phyloP scores from a whole-genome alignment of 345 rosid genomes.

The Populus alba region DNA sequence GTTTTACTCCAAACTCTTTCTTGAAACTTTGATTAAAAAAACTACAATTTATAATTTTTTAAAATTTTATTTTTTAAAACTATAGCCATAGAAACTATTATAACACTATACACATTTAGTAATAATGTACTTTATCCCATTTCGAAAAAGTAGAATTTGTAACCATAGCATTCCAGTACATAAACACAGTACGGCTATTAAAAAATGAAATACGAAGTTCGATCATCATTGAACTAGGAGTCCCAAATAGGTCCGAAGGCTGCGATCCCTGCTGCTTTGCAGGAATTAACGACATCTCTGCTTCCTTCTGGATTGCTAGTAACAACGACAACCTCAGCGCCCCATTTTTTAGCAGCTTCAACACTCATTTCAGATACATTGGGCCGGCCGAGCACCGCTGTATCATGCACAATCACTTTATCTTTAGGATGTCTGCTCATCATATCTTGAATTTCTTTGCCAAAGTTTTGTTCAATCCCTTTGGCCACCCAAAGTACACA shows the following conservation, averaged over 20 bases:
- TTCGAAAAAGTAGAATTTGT: too few relatives aligned
- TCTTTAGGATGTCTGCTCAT: slow-evolving; percentile 49
- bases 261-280: slow-evolving; percentile 56
- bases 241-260: slow-evolving; percentile 97
- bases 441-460: slow-evolving; percentile 55
- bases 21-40: too few relatives aligned
- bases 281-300: slow-evolving; percentile 66
- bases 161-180: neutral
- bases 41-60: too few relatives aligned
- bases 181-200: neutral
- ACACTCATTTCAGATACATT: slow-evolving; percentile 67
- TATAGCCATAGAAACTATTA: too few relatives aligned
- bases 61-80: too few relatives aligned
- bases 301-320: slow-evolving; percentile 91
- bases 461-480: slow-evolving; percentile 68
- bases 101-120: too few relatives aligned
- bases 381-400: slow-evolving; percentile 60
- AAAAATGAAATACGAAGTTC: neutral
- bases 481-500: slow-evolving; percentile 77
- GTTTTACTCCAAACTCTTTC: too few relatives aligned
- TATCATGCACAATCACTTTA: slow-evolving; percentile 68
- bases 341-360: slow-evolving; percentile 59
- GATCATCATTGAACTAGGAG: slow-evolving; percentile 34
- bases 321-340: slow-evolving; percentile 73
- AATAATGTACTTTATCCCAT: too few relatives aligned